Conservation (phyloP, 208 protist genomes). For the Endotrypanum monterogeii region DNA sequence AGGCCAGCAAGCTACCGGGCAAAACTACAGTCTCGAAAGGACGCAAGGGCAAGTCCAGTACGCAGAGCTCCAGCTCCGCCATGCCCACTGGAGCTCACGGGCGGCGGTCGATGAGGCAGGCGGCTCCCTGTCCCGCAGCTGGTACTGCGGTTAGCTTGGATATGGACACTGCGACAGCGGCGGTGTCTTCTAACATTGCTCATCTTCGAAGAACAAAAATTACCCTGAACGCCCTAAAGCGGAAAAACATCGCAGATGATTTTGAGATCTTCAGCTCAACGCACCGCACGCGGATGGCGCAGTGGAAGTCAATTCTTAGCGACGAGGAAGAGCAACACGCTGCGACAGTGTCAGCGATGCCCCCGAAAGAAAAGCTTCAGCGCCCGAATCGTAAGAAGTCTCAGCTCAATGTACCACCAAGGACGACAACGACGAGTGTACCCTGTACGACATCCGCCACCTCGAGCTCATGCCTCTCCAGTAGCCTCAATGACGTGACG, state of each 20-base stretch:
- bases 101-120: not conserved
- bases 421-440: not conserved
- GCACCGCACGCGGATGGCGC: constrained; percentile 17
- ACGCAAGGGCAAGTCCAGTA: constrained; percentile 6
- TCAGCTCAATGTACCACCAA: not conserved
- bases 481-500: constrained; percentile 1
- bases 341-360: constrained; percentile 36
- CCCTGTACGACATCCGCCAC: not conserved
- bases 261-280: constrained; percentile 59
- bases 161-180: not conserved
- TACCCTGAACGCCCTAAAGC: constrained; percentile 78
- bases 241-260: constrained; percentile 74
- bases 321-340: constrained; percentile 32
- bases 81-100: not conserved
- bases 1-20: not conserved
- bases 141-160: not conserved
- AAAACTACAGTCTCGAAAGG: not conserved
- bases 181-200: constrained; percentile 11
- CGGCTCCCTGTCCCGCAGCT: not conserved
- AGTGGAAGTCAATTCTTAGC: constrained; percentile 18
- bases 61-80: not conserved
- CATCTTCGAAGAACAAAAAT: constrained; percentile 55
- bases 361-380: constrained; percentile 8
- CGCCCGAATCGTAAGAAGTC: not conserved
- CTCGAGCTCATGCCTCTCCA: not conserved